phyloP scores from a whole-genome alignment of 345 rosid species.

The Gynandropsis gynandra region DNA sequence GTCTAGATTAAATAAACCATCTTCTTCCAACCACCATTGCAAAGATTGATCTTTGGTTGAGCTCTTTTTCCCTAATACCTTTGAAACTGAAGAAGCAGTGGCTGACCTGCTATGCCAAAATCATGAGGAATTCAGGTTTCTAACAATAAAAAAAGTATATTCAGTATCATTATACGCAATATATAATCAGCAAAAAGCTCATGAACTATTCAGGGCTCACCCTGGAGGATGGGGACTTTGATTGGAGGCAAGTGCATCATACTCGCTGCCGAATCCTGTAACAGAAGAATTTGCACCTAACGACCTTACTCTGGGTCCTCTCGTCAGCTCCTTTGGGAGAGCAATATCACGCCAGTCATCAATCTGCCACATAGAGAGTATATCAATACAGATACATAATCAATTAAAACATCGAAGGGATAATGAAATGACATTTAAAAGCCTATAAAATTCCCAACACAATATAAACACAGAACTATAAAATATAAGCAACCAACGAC shows the following conservation, averaged over 20 bases:
- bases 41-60: constrained; percentile 42
- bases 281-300: constrained; percentile 59
- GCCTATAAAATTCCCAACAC: neutral
- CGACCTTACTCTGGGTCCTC: constrained; percentile 51
- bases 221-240: constrained; percentile 31
- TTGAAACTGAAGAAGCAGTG: constrained; percentile 34
- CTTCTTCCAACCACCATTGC: constrained; percentile 89
- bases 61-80: constrained; percentile 40
- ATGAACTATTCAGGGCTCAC: constrained; percentile 31
- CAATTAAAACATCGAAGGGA: neutral
- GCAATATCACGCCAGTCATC: constrained; percentile 95
- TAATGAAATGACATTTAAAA: neutral
- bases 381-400: neutral
- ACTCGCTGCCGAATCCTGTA: constrained; percentile 76
- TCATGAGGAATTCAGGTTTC: constrained; percentile 12
- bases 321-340: constrained; percentile 56
- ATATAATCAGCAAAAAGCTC: neutral
- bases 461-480: neutral
- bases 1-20: constrained; percentile 83
- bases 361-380: constrained; percentile 41
- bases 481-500: constrained; percentile 6
- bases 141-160: neutral
- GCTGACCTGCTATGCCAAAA: constrained; percentile 35
- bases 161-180: neutral
- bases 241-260: constrained; percentile 47